These are phyloP conservation scores for Solanum gracilifrons DNA, from an alignment of 257 asterid genomes.

Conservation along the genomic window DNA sequence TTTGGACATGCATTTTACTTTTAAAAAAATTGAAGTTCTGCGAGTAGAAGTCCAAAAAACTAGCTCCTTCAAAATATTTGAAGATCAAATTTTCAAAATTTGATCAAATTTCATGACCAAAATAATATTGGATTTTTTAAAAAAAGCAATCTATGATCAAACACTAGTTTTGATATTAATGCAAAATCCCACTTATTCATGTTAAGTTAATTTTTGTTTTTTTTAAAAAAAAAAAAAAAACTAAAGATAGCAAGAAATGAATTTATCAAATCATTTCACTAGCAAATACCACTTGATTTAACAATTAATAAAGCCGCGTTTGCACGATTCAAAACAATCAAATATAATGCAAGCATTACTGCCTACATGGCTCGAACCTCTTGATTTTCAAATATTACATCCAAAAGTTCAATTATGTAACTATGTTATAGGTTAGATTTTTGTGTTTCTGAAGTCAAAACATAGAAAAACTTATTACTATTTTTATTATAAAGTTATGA, in stretches of 20 bases:
- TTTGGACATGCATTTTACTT: not conserved
- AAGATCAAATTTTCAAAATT: too few species aligned
- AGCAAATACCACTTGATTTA: not conserved
- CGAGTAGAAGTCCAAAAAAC: not conserved
- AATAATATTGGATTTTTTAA: too few species aligned
- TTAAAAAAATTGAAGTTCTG: not conserved
- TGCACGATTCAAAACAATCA: not conserved
- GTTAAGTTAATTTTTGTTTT: not conserved
- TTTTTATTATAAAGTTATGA: not conserved
- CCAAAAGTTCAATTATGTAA: not conserved
- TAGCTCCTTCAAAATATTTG: not conserved
- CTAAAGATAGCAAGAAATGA: not conserved
- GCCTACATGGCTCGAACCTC: not conserved
- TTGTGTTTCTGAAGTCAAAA: not conserved
- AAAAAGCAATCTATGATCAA: too few species aligned
- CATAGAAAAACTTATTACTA: not conserved
- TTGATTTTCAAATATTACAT: not conserved
- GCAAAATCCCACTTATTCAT: not conserved
- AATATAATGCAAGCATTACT: not conserved
- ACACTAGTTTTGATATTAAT: not conserved
- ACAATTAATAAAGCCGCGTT: too few species aligned
- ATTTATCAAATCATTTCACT: not conserved
- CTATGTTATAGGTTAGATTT: not conserved
- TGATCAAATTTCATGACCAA: not conserved
- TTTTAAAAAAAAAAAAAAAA: too few species aligned